Percentiles rank a stretch among this genome's conserved stretches.
These are phyloP conservation scores for Hypoxylon rickii DNA, from an alignment of 495 filamentous ascomycete genomes.

Conservation along the genomic window DNA sequence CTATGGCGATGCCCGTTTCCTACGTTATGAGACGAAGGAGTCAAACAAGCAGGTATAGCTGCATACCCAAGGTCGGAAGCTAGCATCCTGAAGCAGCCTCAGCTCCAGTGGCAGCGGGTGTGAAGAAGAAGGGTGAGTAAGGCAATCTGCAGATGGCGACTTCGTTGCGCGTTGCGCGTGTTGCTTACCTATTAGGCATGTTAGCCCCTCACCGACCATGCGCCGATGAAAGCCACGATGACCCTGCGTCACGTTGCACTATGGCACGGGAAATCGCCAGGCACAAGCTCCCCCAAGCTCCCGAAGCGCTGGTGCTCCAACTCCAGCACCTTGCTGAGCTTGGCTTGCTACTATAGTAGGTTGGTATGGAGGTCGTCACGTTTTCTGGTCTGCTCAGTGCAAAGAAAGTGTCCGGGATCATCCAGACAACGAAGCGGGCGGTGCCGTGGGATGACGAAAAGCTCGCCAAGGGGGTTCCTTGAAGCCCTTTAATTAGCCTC, in stretches of 20 bases:
- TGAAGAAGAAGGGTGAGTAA: no score
- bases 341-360: not conserved
- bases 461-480: slow-evolving; percentile 4
- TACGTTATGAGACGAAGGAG: slow-evolving; percentile 26
- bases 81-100: slow-evolving; percentile 21
- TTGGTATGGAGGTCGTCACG: slow-evolving; percentile 6
- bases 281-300: no score
- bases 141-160: not conserved
- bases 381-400: slow-evolving; percentile 10
- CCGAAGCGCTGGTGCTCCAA: slow-evolving; percentile 25
- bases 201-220: slow-evolving; percentile 26
- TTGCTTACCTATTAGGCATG: not conserved
- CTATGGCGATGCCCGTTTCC: slow-evolving; percentile 14
- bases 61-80: slow-evolving; percentile 20
- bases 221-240: slow-evolving; percentile 5
- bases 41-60: slow-evolving; percentile 5
- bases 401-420: slow-evolving; percentile 18
- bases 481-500: slow-evolving; percentile 4
- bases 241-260: slow-evolving; percentile 28
- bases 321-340: not conserved
- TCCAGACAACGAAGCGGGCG: slow-evolving; percentile 24
- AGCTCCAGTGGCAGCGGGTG: slow-evolving; percentile 6
- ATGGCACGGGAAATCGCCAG: slow-evolving; percentile 30
- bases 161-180: no score
- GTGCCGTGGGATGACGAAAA: slow-evolving; percentile 28